phyloP scores from a whole-genome alignment of 768 basidiomycete genomes.

The Porphyrellus cyaneotinctus region DNA sequence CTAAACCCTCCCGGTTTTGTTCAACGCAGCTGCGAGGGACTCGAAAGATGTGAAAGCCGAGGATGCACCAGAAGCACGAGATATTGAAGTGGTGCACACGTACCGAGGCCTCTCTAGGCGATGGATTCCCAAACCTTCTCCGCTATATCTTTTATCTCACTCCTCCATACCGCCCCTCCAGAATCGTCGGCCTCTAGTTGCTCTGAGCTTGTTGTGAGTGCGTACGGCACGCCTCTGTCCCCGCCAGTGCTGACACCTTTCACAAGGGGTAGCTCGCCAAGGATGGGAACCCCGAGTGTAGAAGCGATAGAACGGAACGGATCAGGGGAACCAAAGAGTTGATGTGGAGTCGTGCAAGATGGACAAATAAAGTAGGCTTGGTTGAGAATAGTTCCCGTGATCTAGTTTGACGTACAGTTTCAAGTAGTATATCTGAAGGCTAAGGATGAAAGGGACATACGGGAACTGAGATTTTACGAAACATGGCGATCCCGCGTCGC shows the following conservation, averaged over 20 bases:
- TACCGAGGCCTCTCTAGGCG: neutral
- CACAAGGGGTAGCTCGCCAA: constrained; percentile 82
- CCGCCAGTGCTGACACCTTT: constrained; percentile 67
- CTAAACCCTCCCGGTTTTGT: no score
- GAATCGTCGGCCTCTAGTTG: constrained; percentile 19
- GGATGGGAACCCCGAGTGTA: constrained; percentile 55
- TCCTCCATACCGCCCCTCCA: constrained; percentile 32
- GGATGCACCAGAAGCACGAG: no score
- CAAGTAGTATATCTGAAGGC: neutral
- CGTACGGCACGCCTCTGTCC: constrained; percentile 63
- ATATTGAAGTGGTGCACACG: neutral
- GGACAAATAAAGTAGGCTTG: constrained; percentile 82
- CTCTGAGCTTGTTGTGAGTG: constrained; percentile 21
- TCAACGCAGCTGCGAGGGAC: no score
- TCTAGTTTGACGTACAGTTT: constrained; percentile 40
- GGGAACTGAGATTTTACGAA: constrained; percentile 82
- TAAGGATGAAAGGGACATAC: constrained; percentile 40
- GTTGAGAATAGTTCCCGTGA: constrained; percentile 84
- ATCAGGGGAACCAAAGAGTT: constrained; percentile 68
- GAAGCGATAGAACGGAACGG: constrained; percentile 57
- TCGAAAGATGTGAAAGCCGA: no score
- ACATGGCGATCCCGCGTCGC: constrained; percentile 89
- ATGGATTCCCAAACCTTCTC: constrained; percentile 29
- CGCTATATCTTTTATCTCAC: constrained; percentile 29
- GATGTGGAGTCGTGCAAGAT: constrained; percentile 58